Evolutionary conservation across 768 basidiomycete genomes (phyloP).

Genomic region (Mycena chlorophos): DNA sequence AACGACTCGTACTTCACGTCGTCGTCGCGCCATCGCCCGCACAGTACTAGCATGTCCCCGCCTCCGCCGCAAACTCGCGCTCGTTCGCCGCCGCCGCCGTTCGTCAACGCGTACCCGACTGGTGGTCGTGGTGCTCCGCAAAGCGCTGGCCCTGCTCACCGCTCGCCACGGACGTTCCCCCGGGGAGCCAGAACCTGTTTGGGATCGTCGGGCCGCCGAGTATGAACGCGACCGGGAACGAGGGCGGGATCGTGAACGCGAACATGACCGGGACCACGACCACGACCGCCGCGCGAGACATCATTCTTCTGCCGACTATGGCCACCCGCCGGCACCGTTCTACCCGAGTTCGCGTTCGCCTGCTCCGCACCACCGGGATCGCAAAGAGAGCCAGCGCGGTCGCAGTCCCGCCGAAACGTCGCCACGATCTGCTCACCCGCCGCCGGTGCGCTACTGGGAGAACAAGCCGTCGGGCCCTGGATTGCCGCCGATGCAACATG

Average conservation of each 20-base stretch:
- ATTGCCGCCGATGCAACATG: constrained; percentile 33
- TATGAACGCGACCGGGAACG: too few relatives aligned
- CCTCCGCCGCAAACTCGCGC: constrained; percentile 48
- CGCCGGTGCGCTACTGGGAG: constrained; percentile 58
- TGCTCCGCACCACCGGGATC: constrained; percentile 15
- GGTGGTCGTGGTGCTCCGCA: constrained; percentile 34
- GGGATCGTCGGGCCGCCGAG: constrained; percentile 60
- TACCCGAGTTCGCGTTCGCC: constrained; percentile 48
- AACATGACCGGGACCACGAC: constrained; percentile 33
- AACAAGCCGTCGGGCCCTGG: constrained; percentile 49
- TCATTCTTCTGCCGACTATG: constrained; percentile 36
- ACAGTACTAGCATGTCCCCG: constrained; percentile 63
- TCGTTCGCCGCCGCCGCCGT: constrained; percentile 51
- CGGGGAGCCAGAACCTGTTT: constrained; percentile 52
- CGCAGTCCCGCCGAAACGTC: constrained; percentile 63
- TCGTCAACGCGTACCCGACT: constrained; percentile 39
- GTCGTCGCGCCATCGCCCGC: constrained; percentile 45
- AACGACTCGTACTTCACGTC: constrained; percentile 54
- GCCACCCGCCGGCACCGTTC: constrained; percentile 26
- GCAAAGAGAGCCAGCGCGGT: constrained; percentile 30
- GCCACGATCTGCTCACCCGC: constrained; percentile 47
- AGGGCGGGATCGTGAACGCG: constrained; percentile 57
- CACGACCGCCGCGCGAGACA: constrained; percentile 42
- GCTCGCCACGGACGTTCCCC: constrained; percentile 61
- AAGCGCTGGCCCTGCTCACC: constrained; percentile 45